Evolutionary conservation across 2,329 filamentous ascomycete species (phyloP).

Genomic region (Kalaharituber pfeilii): DNA sequence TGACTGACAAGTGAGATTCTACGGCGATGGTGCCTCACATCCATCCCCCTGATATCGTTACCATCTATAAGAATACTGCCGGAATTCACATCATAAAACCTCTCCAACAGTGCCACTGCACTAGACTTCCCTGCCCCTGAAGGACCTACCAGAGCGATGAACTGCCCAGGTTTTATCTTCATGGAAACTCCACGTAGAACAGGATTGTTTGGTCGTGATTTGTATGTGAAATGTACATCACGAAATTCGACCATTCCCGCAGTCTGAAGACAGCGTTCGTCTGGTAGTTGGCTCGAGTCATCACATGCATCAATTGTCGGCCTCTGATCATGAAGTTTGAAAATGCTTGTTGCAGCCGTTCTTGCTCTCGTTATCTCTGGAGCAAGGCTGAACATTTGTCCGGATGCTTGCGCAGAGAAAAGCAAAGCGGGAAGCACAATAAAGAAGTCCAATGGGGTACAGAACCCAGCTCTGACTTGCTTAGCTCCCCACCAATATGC

Average conservation of each 20-base stretch:
- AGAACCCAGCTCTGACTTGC: constrained; percentile 48
- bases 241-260: constrained; percentile 34
- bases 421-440: constrained; percentile 55
- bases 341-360: constrained; percentile 41
- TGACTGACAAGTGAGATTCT: constrained; percentile 41
- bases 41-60: constrained; percentile 31
- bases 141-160: constrained; percentile 47
- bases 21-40: constrained; percentile 34
- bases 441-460: constrained; percentile 49
- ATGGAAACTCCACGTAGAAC: constrained; percentile 42
- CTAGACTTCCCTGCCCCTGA: constrained; percentile 52
- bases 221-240: constrained; percentile 48
- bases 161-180: constrained; percentile 40
- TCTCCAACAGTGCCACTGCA: constrained; percentile 39
- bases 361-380: constrained; percentile 55
- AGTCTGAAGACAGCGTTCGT: neutral
- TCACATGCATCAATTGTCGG: constrained; percentile 19
- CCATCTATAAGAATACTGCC: constrained; percentile 33
- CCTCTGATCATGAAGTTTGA: constrained; percentile 20
- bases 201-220: constrained; percentile 40
- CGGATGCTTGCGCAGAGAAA: constrained; percentile 54
- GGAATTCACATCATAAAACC: constrained; percentile 32
- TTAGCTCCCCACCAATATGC: constrained; percentile 68
- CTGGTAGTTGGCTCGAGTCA: neutral
- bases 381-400: constrained; percentile 56